Evolutionary conservation across 805 yeast genomes (phyloP).

Genomic region (Candida sanyiensis): DNA sequence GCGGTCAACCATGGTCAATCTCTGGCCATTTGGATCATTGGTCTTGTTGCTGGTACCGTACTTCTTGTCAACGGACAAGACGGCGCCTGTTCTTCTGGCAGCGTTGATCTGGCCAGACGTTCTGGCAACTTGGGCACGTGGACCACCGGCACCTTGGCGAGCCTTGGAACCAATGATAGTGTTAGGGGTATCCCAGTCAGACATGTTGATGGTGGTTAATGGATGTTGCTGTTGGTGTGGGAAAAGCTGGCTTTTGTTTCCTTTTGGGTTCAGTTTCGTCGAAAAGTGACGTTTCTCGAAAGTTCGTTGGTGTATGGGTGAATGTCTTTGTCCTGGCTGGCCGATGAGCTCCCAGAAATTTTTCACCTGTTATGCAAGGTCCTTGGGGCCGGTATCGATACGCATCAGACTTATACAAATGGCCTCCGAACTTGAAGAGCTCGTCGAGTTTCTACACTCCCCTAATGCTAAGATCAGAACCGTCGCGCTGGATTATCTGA

Average conservation of each 20-base stretch:
- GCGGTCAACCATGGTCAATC: conserved; percentile 88
- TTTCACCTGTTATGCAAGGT: too few relatives aligned
- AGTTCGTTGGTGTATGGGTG: conserved; percentile 3
- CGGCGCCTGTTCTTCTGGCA: conserved; percentile 89
- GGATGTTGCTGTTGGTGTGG: background rate
- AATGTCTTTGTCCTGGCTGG: too few relatives aligned
- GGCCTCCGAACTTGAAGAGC: conserved; percentile 51
- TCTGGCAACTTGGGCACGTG: conserved; percentile 78
- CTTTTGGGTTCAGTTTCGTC: background rate
- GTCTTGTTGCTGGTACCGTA: conserved; percentile 60
- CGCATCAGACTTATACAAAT: conserved; percentile 20
- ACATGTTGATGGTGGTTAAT: conserved; percentile 26
- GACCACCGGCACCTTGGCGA: conserved; percentile 83
- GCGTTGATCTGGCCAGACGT: conserved; percentile 76
- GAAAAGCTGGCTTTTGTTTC: conserved; percentile 1
- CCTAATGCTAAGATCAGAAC: conserved; percentile 74
- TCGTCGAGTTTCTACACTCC: conserved; percentile 77
- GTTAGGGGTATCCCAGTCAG: conserved; percentile 84
- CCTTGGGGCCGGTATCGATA: too few relatives aligned
- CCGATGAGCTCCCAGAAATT: conserved; percentile 6
- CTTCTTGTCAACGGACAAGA: conserved; percentile 89
- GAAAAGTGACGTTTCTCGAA: conserved; percentile 1
- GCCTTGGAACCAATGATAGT: conserved; percentile 88
- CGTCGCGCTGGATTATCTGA: conserved; percentile 78
- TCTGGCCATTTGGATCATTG: conserved; percentile 86